Evolutionary conservation across 345 rosid genomes (phyloP).

Genomic region (Eucalyptus guilfoylei): DNA sequence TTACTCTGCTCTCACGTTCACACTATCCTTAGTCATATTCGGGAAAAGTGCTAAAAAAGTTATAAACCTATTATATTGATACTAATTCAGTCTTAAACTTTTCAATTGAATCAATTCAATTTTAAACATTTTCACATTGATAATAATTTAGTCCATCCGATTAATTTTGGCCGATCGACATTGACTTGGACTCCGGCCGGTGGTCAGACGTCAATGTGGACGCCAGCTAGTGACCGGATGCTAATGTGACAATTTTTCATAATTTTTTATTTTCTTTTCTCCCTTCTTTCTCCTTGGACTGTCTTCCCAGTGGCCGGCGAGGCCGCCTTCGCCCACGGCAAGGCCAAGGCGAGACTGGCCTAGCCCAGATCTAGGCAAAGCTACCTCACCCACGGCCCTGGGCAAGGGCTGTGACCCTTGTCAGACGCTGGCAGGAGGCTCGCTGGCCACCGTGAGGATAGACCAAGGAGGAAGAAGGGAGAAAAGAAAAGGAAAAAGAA

Average conservation of each 20-base stretch:
- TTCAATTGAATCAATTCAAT: fast-evolving
- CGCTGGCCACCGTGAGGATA: fast-evolving
- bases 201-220: fast-evolving
- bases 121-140: too few species aligned
- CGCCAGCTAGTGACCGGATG: fast-evolving
- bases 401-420: too few species aligned
- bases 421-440: fast-evolving
- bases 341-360: fast-evolving
- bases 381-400: fast-evolving
- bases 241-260: too few species aligned
- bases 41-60: fast-evolving
- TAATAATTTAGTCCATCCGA: fast-evolving
- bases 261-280: too few species aligned
- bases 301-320: fast-evolving
- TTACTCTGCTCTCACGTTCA: background rate
- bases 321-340: fast-evolving
- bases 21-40: background rate
- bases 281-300: too few species aligned
- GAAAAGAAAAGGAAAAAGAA: too few species aligned
- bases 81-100: fast-evolving
- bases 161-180: fast-evolving
- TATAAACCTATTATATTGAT: fast-evolving
- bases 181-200: fast-evolving
- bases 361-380: fast-evolving
- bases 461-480: too few species aligned